Base-by-base conservation (phyloP, 2,329 filamentous ascomycete species). In the Harringtonia lauricola region DNA sequence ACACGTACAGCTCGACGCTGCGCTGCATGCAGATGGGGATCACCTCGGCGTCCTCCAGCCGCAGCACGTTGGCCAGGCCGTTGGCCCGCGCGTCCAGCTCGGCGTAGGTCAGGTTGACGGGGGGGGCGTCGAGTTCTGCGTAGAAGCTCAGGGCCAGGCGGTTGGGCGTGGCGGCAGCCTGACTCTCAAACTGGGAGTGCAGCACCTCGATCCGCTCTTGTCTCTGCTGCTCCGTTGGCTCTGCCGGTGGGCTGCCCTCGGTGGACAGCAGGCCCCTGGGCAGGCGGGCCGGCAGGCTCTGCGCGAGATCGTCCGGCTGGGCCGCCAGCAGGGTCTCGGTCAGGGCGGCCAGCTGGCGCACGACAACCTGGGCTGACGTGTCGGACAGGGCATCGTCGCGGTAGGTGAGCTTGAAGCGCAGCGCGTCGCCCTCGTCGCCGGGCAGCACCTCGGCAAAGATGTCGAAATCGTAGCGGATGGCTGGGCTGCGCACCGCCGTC, bases 1-100 rank as follows among this genome's bases (percentile, higher is more conserved):
- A 72, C 41, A 76, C 63, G 10, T 76, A 59, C 2, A 48, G 41
- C 57, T 59, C 57, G 3, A 60, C 55, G 37, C 58, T 59, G 43
- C 60, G 59, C 19, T 63, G 55, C 50, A 66, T 64, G 30, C 61
- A 64, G 14, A 66, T 59, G 9, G 58, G 61, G 7, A 63, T 55
- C 9, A 60, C 51, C 2, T 46, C 47, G 34, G 55, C 62, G 34
- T 57, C 53, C 31, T 50, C 44, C 6, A 40, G 14, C 7, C 45
- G 45, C 3, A 47, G 35, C 3, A 42, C n/a, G 6, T 51, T 45
- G 4, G 62, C 62, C 34, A 66, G 51, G 21, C 38, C 34, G 31
- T 60, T 54, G 12, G 63, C 60, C 36, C 53, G 57, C 3, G 48
- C 38, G 36, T 66, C 56, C 7, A 66, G 58, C 48, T 64, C 54